These are phyloP conservation scores for Paramecium bursaria DNA, from an alignment of 73 alveolate genomes.

Conservation along the genomic window DNA sequence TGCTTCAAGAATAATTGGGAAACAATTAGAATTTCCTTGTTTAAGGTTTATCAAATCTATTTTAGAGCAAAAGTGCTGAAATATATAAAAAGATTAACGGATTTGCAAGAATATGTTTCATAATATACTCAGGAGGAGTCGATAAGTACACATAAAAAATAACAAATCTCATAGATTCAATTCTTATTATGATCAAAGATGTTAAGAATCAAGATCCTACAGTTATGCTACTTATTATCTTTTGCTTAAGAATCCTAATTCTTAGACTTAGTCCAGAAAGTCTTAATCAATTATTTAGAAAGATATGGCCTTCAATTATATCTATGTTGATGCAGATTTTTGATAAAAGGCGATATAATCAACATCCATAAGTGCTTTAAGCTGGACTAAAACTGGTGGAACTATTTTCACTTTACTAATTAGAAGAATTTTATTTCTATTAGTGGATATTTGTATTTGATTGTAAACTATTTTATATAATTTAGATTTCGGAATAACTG, in stretches of 20 bases:
- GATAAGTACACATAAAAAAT: conserved; percentile 65
- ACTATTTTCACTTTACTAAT: conserved; percentile 52
- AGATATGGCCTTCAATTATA: conserved; percentile 62
- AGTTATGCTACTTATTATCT: conserved; percentile 46
- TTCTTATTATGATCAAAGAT: conserved; percentile 53
- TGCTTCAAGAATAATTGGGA: conserved; percentile 47
- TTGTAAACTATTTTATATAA: conserved; percentile 9
- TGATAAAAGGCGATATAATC: conserved; percentile 54
- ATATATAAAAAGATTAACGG: conserved; percentile 34
- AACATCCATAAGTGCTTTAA: conserved; percentile 27
- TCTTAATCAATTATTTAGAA: conserved; percentile 55
- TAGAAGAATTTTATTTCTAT: conserved; percentile 68
- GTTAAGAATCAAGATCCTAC: conserved; percentile 34
- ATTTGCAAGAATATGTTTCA: conserved; percentile 66
- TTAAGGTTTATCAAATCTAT: conserved; percentile 25
- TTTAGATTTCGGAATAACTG: conserved; percentile 24
- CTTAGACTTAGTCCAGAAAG: conserved; percentile 35
- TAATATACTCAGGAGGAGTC: conserved; percentile 67
- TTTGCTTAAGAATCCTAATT: conserved; percentile 62
- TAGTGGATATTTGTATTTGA: conserved; percentile 72
- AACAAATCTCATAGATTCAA: conserved; percentile 60
- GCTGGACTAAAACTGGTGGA: conserved; percentile 63
- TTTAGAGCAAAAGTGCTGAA: conserved; percentile 44
- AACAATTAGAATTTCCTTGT: conserved; percentile 16
- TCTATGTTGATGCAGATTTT: conserved; percentile 61